These are phyloP conservation scores for Aspergillus biplanus DNA, from an alignment of 495 filamentous ascomycete genomes.

Conservation along the genomic window DNA sequence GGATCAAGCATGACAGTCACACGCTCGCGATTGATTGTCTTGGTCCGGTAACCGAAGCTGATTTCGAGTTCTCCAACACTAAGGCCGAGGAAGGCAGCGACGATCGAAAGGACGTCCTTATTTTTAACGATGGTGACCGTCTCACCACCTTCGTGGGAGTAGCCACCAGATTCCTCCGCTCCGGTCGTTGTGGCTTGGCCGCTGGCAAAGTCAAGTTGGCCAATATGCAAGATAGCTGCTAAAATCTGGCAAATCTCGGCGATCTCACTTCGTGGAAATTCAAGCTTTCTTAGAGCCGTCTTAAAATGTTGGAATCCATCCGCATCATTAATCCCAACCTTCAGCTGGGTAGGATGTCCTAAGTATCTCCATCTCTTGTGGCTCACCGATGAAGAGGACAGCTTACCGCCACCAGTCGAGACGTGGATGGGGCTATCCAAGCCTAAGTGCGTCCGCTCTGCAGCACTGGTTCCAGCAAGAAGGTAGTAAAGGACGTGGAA, in stretches of 20 bases:
- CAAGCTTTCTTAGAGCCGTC: slow-evolving; percentile 88
- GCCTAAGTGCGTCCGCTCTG: slow-evolving; percentile 87
- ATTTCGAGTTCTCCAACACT: slow-evolving; percentile 77
- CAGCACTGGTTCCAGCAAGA: slow-evolving; percentile 84
- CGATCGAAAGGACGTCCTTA: slow-evolving; percentile 81
- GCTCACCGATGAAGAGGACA: slow-evolving; percentile 54
- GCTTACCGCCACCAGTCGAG: slow-evolving; percentile 46
- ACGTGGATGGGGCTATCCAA: slow-evolving; percentile 63
- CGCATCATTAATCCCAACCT: slow-evolving; percentile 92
- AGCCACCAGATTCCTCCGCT: slow-evolving; percentile 92
- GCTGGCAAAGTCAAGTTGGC: slow-evolving; percentile 88
- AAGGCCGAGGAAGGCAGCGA: slow-evolving; percentile 92
- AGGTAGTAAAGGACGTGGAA: slow-evolving; percentile 97
- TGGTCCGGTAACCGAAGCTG: slow-evolving; percentile 91
- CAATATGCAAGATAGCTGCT: slow-evolving; percentile 90
- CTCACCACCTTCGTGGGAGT: slow-evolving; percentile 92
- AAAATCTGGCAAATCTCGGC: slow-evolving; percentile 95
- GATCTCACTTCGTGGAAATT: slow-evolving; percentile 91
- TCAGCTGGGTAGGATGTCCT: slow-evolving; percentile 93
- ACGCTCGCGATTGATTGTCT: slow-evolving; percentile 90
- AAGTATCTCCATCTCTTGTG: slow-evolving; percentile 92
- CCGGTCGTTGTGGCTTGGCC: slow-evolving; percentile 74
- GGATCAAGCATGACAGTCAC: slow-evolving; percentile 98
- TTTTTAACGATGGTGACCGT: slow-evolving; percentile 86
- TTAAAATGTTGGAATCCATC: slow-evolving; percentile 99